Percentiles rank a stretch among this genome's conserved stretches.
These are phyloP conservation scores for Coprinopsis cinerea DNA, from an alignment of 768 basidiomycete species.

Conservation along the genomic window DNA sequence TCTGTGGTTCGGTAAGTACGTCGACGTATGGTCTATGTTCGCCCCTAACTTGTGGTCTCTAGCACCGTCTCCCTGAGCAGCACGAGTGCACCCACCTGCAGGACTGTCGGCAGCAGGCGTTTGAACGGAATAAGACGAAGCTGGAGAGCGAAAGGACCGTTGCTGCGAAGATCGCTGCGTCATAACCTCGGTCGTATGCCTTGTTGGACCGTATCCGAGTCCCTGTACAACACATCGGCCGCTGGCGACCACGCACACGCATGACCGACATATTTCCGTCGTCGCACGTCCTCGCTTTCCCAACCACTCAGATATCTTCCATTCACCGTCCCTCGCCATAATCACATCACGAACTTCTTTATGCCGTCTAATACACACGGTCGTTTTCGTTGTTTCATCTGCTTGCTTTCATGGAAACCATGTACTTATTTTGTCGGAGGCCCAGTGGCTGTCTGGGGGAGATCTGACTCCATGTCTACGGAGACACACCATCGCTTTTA, in stretches of 20 bases:
- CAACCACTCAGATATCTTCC: too few relatives aligned
- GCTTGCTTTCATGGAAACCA: too few relatives aligned
- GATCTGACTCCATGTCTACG: too few relatives aligned
- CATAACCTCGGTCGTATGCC: conserved; percentile 35
- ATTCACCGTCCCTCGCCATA: too few relatives aligned
- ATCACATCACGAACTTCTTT: too few relatives aligned
- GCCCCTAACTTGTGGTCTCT: conserved; percentile 12
- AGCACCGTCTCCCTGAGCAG: conserved; percentile 89
- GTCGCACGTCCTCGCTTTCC: not conserved
- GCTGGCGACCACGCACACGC: not conserved
- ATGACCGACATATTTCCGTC: not conserved
- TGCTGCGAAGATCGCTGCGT: conserved; percentile 79
- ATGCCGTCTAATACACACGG: too few relatives aligned
- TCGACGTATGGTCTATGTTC: conserved; percentile 1
- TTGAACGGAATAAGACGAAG: conserved; percentile 82
- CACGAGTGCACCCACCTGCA: conserved; percentile 80
- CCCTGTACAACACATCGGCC: not conserved
- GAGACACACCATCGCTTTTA: too few relatives aligned
- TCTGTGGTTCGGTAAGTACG: conserved; percentile 67
- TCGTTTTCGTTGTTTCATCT: too few relatives aligned
- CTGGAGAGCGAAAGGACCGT: conserved; percentile 86
- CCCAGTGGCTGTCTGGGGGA: too few relatives aligned
- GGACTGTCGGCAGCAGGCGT: conserved; percentile 83
- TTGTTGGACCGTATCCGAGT: too few relatives aligned
- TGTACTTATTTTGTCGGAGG: too few relatives aligned